Conservation (phyloP, 2,329 filamentous ascomycete genomes). For the Aureobasidium uvarum region DNA sequence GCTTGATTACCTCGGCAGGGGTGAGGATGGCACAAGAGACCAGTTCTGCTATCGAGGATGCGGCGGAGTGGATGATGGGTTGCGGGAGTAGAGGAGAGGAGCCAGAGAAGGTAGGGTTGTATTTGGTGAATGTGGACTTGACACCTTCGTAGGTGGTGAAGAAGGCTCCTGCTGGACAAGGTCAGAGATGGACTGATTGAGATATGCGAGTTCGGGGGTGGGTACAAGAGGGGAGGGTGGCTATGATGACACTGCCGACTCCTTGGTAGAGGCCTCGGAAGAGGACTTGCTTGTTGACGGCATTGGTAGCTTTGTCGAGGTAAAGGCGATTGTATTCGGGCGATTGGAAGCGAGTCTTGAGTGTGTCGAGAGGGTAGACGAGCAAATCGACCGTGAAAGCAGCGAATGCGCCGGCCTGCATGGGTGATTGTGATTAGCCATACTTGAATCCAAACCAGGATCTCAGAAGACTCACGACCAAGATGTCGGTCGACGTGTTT, state of each 20-base stretch:
- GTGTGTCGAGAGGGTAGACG: constrained; percentile 82
- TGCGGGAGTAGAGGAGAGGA: constrained; percentile 55
- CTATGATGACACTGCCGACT: constrained; percentile 77
- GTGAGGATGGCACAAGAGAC: constrained; percentile 84
- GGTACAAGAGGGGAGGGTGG: constrained; percentile 81
- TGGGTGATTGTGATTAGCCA: background rate
- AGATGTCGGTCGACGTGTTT: constrained; percentile 19
- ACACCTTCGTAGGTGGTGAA: constrained; percentile 84
- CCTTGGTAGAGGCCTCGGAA: constrained; percentile 83
- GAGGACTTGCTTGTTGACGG: constrained; percentile 55
- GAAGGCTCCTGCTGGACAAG: constrained; percentile 68
- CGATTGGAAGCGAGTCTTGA: constrained; percentile 84
- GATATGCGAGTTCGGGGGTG: constrained; percentile 1
- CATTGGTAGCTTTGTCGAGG: constrained; percentile 56
- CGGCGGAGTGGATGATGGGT: constrained; percentile 67
- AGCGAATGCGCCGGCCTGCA: constrained; percentile 76
- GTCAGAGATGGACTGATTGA: constrained; percentile 31
- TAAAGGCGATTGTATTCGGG: constrained; percentile 70
- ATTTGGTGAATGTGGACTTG: constrained; percentile 60
- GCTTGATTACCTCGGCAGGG: constrained; percentile 87
- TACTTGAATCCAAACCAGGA: background rate
- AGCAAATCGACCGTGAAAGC: constrained; percentile 83
- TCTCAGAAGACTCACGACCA: constrained; percentile 28
- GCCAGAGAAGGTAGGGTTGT: constrained; percentile 47
- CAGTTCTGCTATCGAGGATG: constrained; percentile 75